phyloP scores from a whole-genome alignment of 2,329 filamentous ascomycete genomes.

The Didymella keratinophila region DNA sequence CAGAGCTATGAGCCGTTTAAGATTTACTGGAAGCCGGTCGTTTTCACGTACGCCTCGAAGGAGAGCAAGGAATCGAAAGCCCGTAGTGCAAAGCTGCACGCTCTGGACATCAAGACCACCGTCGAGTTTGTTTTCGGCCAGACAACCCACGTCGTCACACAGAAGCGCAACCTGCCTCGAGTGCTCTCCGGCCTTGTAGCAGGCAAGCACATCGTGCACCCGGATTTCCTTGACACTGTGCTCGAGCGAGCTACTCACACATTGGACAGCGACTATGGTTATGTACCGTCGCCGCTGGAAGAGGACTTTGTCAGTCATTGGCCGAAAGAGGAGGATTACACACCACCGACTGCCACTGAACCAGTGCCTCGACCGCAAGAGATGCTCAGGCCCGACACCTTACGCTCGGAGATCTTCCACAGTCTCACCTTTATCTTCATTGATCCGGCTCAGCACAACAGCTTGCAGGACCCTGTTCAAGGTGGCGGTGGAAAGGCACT shows the following conservation, averaged over 20 bases:
- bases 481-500: slow-evolving; percentile 85
- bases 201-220: slow-evolving; percentile 77
- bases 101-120: slow-evolving; percentile 87
- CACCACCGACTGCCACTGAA: slow-evolving; percentile 80
- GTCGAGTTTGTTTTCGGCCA: slow-evolving; percentile 72
- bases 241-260: slow-evolving; percentile 63
- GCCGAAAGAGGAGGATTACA: slow-evolving; percentile 75
- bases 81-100: slow-evolving; percentile 72
- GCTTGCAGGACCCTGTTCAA: slow-evolving; percentile 75
- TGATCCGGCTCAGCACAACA: slow-evolving; percentile 76
- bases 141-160: slow-evolving; percentile 88
- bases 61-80: slow-evolving; percentile 62
- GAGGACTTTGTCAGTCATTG: slow-evolving; percentile 79
- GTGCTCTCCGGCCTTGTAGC: slow-evolving; percentile 87
- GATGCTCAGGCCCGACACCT: slow-evolving; percentile 74
- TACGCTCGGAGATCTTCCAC: slow-evolving; percentile 76
- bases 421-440: slow-evolving; percentile 92
- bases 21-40: slow-evolving; percentile 79
- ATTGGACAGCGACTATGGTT: slow-evolving; percentile 52
- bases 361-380: slow-evolving; percentile 71
- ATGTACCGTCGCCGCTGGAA: slow-evolving; percentile 70
- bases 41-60: slow-evolving; percentile 82
- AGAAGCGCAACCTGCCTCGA: slow-evolving; percentile 88
- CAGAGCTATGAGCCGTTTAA: slow-evolving; percentile 71
- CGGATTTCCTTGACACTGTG: slow-evolving; percentile 76